Conservation (phyloP, 2,329 filamentous ascomycete genomes). For the Colletotrichum endophyticum region DNA sequence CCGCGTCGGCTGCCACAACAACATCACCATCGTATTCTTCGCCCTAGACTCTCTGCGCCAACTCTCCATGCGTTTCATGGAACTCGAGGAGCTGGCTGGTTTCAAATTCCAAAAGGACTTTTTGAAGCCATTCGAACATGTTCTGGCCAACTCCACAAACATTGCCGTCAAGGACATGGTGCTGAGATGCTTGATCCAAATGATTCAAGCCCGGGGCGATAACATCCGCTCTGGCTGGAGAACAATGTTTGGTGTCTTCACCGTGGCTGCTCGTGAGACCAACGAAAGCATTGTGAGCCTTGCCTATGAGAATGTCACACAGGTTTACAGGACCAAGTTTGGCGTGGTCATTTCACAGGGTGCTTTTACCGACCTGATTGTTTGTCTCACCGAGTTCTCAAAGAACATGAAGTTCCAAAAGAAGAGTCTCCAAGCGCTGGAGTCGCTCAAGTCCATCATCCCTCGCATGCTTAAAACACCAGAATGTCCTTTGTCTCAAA, state of each 20-base stretch:
- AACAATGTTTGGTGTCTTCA: constrained; percentile 99
- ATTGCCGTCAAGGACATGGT: constrained; percentile 98
- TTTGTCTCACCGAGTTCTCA: constrained; percentile 96
- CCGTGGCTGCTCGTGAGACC: constrained; percentile 89
- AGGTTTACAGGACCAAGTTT: constrained; percentile 95
- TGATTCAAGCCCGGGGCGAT: constrained; percentile 96
- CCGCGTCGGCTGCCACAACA: constrained; percentile 93
- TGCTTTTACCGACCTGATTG: constrained; percentile 93
- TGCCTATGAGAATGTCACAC: constrained; percentile 94
- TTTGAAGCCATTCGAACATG: constrained; percentile 96
- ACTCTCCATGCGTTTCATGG: constrained; percentile 98
- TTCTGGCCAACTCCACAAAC: constrained; percentile 90
- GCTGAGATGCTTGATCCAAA: constrained; percentile 93
- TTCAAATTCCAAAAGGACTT: constrained; percentile 99
- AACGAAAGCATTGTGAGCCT: constrained; percentile 96
- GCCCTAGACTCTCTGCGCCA: constrained; percentile 94
- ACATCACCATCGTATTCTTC: constrained; percentile 97
- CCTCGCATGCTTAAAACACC: constrained; percentile 95
- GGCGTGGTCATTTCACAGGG: constrained; percentile 96
- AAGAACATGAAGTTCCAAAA: constrained; percentile 99
- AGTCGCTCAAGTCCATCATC: constrained; percentile 91
- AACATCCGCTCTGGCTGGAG: constrained; percentile 98
- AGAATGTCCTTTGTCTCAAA: constrained; percentile 87
- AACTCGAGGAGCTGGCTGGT: constrained; percentile 94
- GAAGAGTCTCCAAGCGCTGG: constrained; percentile 95